A percentile compares a stretch with the other conserved stretches of the same genome.
phyloP scores from a whole-genome alignment of 202 grass and related monocot genomes.

The Carex arenaria region DNA sequence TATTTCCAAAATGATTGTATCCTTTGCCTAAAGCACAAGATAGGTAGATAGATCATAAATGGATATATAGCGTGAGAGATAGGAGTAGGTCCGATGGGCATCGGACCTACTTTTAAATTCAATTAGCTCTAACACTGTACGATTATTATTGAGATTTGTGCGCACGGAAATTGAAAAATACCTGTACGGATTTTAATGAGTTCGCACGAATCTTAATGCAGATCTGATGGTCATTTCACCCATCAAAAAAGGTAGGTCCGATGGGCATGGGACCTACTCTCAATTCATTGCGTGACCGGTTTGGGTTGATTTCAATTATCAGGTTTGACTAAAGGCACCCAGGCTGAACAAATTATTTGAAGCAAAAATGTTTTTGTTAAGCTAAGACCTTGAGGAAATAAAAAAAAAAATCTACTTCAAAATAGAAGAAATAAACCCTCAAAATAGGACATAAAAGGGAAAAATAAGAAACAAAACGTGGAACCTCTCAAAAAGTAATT shows the following conservation, averaged over 20 bases:
- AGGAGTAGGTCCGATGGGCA: no score
- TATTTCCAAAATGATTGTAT: not conserved
- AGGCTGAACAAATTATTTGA: not conserved
- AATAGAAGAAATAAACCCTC: not conserved
- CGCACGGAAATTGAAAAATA: no score
- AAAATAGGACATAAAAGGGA: not conserved
- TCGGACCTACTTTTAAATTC: no score
- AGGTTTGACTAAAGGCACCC: not conserved
- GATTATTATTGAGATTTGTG: no score
- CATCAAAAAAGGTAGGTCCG: no score
- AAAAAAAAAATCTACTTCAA: not conserved
- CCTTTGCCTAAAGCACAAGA: not conserved
- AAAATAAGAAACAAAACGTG: conserved; percentile 4
- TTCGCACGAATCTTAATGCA: no score
- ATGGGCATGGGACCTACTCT: no score
- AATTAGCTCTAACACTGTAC: no score
- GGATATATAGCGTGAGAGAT: not conserved
- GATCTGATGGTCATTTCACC: no score
- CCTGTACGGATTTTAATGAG: no score
- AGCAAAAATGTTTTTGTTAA: not conserved
- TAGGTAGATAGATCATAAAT: not conserved
- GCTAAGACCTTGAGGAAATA: not conserved
- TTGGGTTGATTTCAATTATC: not conserved
- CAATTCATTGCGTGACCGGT: not conserved
- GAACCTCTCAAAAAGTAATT: not conserved